Evolutionary conservation across 2,329 filamentous ascomycete genomes (phyloP).

Genomic region (Hirsutella thompsonii): DNA sequence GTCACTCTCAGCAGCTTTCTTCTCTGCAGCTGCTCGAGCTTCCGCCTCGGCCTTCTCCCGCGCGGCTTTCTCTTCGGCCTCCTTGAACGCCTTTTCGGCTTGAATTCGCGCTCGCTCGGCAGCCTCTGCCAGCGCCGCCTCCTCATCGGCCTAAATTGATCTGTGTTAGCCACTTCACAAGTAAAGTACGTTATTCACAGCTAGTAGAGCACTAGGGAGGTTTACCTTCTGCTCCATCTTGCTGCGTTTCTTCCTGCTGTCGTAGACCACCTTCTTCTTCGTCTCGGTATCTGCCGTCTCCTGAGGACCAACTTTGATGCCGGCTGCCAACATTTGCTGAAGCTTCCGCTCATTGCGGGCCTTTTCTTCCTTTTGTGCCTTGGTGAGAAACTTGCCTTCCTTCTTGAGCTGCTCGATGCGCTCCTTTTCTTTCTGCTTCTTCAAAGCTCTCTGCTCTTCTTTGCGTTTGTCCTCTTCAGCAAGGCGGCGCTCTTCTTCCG

Average conservation of each 20-base stretch:
- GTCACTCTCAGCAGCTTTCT: conserved; percentile 44
- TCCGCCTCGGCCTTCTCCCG: conserved; percentile 43
- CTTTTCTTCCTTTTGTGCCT: conserved; percentile 75
- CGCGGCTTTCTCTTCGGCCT: conserved; percentile 47
- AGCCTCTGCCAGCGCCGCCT: conserved; percentile 65
- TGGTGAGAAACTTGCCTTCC: conserved; percentile 76
- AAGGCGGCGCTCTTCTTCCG: conserved; percentile 50
- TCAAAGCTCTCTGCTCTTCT: conserved; percentile 62
- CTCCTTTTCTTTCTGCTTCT: conserved; percentile 80
- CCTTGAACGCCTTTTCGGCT: conserved; percentile 53
- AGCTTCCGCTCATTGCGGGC: conserved; percentile 65
- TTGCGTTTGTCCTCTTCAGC: conserved; percentile 56
- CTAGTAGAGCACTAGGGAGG: too few species aligned
- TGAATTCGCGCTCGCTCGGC: conserved; percentile 57
- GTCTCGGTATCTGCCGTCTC: conserved; percentile 40
- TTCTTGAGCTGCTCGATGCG: conserved; percentile 79
- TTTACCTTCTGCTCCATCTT: conserved; percentile 41
- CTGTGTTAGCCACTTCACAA: too few species aligned
- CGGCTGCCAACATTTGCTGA: conserved; percentile 73
- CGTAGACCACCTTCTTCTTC: conserved; percentile 67
- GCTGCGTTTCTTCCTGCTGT: conserved; percentile 69
- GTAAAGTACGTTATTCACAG: too few species aligned
- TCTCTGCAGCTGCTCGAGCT: conserved; percentile 37
- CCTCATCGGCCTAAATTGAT: conserved; percentile 66
- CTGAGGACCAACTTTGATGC: conserved; percentile 56